Evolutionary conservation across 2,329 filamentous ascomycete genomes (phyloP), one percentile per base, ranked within the genome.

Genomic region (Aspergillus oerlinghausenensis): DNA sequence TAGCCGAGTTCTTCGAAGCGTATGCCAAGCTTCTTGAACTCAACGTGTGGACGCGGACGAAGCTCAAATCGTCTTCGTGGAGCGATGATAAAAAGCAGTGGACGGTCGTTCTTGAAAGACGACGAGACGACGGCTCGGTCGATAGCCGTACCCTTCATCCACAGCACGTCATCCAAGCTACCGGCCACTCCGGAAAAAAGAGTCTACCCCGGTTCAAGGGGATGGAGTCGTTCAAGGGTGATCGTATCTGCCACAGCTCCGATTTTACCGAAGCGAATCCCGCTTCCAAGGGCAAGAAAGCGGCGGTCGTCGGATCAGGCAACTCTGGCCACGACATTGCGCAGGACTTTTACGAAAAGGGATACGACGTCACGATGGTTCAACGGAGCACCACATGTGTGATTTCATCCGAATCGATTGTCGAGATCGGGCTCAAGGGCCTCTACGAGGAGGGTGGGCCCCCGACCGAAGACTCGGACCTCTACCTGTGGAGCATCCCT

Each of bases 311-410:
- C 0, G 88, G 87, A 1, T 85, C 83, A 1, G 88, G 86, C 69
- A 89, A 88, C 70, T 88, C 84, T 0, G 84, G 79, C 5, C 85
- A 88, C 63, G 87, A 89, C 60, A 89, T 89, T 55, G 82, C 84
- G 0, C 86, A 88, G 55, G 84, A 89, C 60, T 88, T 81, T 63
- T 79, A 82, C 38, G 85, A 88, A 63, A 83, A 84, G 51, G 88
- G 87, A 0, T 86, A 85, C 59, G 76, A 83, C 2, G 82, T 89
- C 1, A 90, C 87, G 0, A 86, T 90, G 70, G 79, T 90, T 0
- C 88, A 90, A 70, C 81, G 88, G 3, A 84, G 82, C 0, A 82
- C 80, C 7, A 89, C 88, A 0, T 83, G 81, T 54, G 85, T 90
- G 3, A 76, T 88, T 0, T 82, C 84, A 0, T 84, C 82, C 7